Base-by-base conservation (phyloP, 257 asterid species). In the Coffea eugenioides region DNA sequence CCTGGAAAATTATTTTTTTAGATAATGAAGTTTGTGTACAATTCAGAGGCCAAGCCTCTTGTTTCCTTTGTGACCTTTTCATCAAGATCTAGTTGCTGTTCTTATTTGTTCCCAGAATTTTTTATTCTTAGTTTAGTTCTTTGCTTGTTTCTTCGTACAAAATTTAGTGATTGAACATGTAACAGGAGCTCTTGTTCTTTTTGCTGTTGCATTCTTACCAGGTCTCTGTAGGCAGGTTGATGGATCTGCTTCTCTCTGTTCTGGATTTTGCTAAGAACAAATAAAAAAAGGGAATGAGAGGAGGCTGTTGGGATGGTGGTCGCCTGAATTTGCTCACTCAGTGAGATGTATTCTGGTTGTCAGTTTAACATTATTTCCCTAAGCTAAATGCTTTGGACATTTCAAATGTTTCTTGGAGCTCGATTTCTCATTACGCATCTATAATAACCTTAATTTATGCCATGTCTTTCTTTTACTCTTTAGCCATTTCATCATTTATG, bases 181-280 rank as follows among this genome's bases (percentile, higher is more conserved):
- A 23, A 23, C 67, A n/a, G 14, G 69, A 62, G 36, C 39, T 62
- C 39, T 8, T 62, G 25, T 25, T 45, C 23, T 72, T 31, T 14
- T n/a, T 41, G 18, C 21, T 67, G 13, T 67, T 77, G 69, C 5
- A n/a, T 54, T 25, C 51, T 36, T 71, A 49, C 68, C 77, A 81
- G 84, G 80, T 59, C 67, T 76, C 73, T 69, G 12, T 76, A 75
- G 73, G 18, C 80, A 54, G 46, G 77, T 23, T 69, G 80, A 80
- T 62, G 76, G 25, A 25, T 23, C 34, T 69, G 69, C 51, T 51
- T 48, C 31, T 36, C 67, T 12, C 52, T 18, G 46, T 65, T 45
- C 15, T n/a, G 73, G 3, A 8, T 69, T 67, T 73, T 45, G 54
- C 73, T 34, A 69, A 49, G 74, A 57, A 59, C 23, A 62, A 69